Conservation (phyloP, 208 protist species). For the Lotmaria passim region DNA sequence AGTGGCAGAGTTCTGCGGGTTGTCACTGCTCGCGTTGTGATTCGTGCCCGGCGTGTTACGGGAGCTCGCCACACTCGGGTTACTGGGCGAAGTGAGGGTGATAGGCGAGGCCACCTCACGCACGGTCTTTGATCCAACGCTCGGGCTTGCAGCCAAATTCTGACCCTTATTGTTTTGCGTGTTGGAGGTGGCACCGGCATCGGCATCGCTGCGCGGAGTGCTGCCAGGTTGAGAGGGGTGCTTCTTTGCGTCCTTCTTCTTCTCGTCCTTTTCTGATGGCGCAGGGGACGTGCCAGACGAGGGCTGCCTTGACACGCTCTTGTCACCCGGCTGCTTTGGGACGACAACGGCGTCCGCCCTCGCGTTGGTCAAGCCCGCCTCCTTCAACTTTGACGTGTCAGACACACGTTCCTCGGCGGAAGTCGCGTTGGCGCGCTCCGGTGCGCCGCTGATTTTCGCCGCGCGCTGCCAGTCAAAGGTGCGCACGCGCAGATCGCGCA, state of each 20-base stretch:
- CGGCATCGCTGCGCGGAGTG: neutral
- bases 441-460: conserved; percentile 43
- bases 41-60: neutral
- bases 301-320: neutral
- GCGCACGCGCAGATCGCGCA: conserved; percentile 38
- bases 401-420: neutral
- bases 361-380: neutral
- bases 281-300: neutral
- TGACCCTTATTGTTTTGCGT: neutral
- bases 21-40: neutral
- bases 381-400: neutral
- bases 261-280: neutral
- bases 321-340: neutral
- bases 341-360: neutral
- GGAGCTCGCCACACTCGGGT: neutral
- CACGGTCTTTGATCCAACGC: neutral
- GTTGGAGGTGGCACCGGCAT: neutral
- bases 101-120: conserved; percentile 6
- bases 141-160: neutral
- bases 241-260: neutral
- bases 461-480: conserved; percentile 69
- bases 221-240: neutral
- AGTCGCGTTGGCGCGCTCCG: conserved; percentile 3
- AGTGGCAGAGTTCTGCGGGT: neutral
- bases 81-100: neutral